phyloP scores from a whole-genome alignment of 176 grass and related monocot species.

The Eleusine coracana region DNA sequence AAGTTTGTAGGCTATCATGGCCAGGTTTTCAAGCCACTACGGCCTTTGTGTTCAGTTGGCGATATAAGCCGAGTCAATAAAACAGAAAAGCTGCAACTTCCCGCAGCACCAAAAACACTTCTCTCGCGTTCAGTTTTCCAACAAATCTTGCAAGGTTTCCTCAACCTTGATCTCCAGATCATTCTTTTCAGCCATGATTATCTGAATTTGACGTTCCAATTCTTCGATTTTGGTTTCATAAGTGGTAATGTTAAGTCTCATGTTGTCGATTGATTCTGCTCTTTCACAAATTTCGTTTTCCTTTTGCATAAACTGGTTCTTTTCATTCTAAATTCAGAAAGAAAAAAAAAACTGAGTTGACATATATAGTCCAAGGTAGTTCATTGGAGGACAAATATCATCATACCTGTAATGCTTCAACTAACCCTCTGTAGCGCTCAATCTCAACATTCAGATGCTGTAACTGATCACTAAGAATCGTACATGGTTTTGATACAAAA shows the following conservation, averaged over 20 bases:
- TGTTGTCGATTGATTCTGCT: constrained; percentile 62
- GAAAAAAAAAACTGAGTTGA: not conserved
- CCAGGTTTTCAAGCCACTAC: too few species aligned
- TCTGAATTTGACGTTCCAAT: constrained; percentile 75
- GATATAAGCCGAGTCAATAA: too few species aligned
- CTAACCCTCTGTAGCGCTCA: constrained; percentile 63
- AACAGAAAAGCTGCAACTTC: too few species aligned
- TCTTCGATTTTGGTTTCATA: constrained; percentile 79
- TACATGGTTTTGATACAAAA: constrained; percentile 73
- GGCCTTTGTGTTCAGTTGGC: too few species aligned
- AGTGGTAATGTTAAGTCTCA: constrained; percentile 65
- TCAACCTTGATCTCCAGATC: constrained; percentile 90
- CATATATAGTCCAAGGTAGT: constrained; percentile 13
- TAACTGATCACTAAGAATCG: constrained; percentile 70
- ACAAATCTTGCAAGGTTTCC: constrained; percentile 81
- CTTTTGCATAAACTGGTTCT: constrained; percentile 61
- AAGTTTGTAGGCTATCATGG: too few species aligned
- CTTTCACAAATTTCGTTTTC: constrained; percentile 81
- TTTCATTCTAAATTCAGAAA: constrained; percentile 64
- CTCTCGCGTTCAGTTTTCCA: too few species aligned
- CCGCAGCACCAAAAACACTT: too few species aligned
- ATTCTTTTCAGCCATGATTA: constrained; percentile 68
- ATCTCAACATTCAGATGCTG: constrained; percentile 81
- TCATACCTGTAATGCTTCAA: constrained; percentile 81
- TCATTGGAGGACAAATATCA: constrained; percentile 35